A percentile compares a stretch with the other conserved stretches of the same genome.
Evolutionary conservation across 768 basidiomycete species (phyloP).

Genomic region (Coprinopsis sp.): DNA sequence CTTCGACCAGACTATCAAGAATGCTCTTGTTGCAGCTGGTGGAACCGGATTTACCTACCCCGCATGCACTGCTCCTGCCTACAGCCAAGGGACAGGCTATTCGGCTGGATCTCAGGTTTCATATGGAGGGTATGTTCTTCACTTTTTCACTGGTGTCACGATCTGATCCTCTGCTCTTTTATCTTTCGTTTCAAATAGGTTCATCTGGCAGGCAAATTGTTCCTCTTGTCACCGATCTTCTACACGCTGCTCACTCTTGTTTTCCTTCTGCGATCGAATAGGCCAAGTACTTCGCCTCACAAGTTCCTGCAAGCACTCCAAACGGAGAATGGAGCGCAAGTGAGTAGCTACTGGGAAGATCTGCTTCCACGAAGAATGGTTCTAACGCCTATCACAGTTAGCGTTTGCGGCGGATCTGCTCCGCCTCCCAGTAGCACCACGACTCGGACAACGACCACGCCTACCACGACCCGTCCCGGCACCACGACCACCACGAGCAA

Average conservation of each 20-base stretch:
- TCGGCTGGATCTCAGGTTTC: slow-evolving; percentile 48
- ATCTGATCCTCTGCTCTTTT: slow-evolving; percentile 6
- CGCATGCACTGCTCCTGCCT: slow-evolving; percentile 53
- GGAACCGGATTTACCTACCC: slow-evolving; percentile 69
- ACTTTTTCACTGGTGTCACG: neutral
- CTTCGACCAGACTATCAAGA: slow-evolving; percentile 59
- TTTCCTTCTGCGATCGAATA: slow-evolving; percentile 18
- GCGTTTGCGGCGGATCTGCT: slow-evolving; percentile 40
- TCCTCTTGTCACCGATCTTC: neutral
- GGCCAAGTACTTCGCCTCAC: slow-evolving; percentile 58
- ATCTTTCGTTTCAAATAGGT: too few relatives aligned
- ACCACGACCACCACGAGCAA: slow-evolving; percentile 15
- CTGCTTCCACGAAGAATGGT: neutral
- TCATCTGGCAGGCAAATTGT: slow-evolving; percentile 59
- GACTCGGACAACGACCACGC: slow-evolving; percentile 16
- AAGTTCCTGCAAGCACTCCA: slow-evolving; percentile 41
- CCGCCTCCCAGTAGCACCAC: slow-evolving; percentile 8
- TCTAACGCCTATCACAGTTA: slow-evolving; percentile 34
- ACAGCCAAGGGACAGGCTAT: slow-evolving; percentile 44
- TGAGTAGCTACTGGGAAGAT: slow-evolving; percentile 29
- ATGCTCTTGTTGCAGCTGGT: slow-evolving; percentile 52
- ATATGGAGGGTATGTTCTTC: slow-evolving; percentile 45
- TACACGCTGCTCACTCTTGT: neutral
- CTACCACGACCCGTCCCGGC: slow-evolving; percentile 15
- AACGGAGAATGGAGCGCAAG: slow-evolving; percentile 64